phyloP scores from a whole-genome alignment of 352 stramenopile genomes.

The Aphanomyces invadans region DNA sequence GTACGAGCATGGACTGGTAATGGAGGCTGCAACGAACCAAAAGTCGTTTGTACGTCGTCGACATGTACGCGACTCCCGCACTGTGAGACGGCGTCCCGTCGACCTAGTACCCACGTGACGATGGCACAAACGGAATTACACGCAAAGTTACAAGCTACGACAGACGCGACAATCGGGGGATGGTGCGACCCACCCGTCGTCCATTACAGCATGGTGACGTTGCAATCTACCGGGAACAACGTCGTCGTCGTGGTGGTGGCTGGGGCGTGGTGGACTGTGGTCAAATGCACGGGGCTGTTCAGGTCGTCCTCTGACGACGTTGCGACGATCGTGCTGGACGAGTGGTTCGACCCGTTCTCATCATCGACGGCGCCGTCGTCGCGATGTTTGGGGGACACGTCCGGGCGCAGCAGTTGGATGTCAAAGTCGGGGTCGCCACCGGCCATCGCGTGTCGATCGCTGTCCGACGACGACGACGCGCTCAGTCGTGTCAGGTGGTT shows the following conservation, averaged over 20 bases:
- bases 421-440: constrained; percentile 21
- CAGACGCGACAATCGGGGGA: too few species aligned
- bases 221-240: background rate
- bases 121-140: too few species aligned
- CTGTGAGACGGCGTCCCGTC: too few species aligned
- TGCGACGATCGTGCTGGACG: constrained; percentile 2
- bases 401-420: constrained; percentile 17
- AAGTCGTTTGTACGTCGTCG: too few species aligned
- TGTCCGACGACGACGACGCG: background rate
- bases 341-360: background rate
- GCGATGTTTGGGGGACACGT: background rate
- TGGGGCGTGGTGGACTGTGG: background rate
- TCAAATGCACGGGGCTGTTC: background rate
- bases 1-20: too few species aligned
- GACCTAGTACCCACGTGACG: too few species aligned
- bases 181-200: too few species aligned
- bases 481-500: constrained; percentile 1
- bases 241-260: background rate
- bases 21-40: too few species aligned
- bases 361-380: background rate
- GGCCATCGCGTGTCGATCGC: background rate
- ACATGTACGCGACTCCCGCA: too few species aligned
- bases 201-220: constrained; percentile 7
- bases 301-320: constrained; percentile 3
- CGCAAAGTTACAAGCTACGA: too few species aligned